Evolutionary conservation across 1,139 yeast species (phyloP).

Genomic region (Debaryomyces udenii): DNA sequence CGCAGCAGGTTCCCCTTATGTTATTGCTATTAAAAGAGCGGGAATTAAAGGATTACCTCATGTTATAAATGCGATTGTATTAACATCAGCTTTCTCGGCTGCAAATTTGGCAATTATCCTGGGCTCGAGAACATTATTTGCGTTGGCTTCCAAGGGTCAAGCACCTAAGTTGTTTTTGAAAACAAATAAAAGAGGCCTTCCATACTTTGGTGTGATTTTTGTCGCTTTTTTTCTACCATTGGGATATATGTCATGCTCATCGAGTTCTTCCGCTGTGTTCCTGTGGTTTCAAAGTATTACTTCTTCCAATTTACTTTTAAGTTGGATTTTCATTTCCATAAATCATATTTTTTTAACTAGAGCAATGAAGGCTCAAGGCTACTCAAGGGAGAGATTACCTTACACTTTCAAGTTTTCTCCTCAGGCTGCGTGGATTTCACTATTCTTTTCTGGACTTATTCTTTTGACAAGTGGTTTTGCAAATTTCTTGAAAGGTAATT

Average conservation of each 20-base stretch:
- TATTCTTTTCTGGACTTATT: slow-evolving; percentile 33
- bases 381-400: slow-evolving; percentile 38
- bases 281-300: slow-evolving; percentile 30
- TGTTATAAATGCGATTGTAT: slow-evolving; percentile 52
- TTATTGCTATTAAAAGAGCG: slow-evolving; percentile 53
- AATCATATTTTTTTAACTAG: slow-evolving; percentile 26
- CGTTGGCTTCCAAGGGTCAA: slow-evolving; percentile 49
- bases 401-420: slow-evolving; percentile 30
- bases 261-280: slow-evolving; percentile 28
- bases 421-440: slow-evolving; percentile 39
- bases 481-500: slow-evolving; percentile 39
- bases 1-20: slow-evolving; percentile 57
- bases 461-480: slow-evolving; percentile 45
- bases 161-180: slow-evolving; percentile 51
- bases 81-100: slow-evolving; percentile 57
- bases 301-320: slow-evolving; percentile 14
- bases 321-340: slow-evolving; percentile 32
- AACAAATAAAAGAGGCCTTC: slow-evolving; percentile 47
- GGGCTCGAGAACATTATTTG: slow-evolving; percentile 46
- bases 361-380: slow-evolving; percentile 38
- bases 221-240: slow-evolving; percentile 28
- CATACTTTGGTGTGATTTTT: slow-evolving; percentile 33
- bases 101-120: slow-evolving; percentile 48
- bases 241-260: slow-evolving; percentile 30
- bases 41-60: slow-evolving; percentile 53